These are phyloP conservation scores for Lactifluus echinatus DNA, from an alignment of 768 basidiomycete genomes.

Conservation along the genomic window DNA sequence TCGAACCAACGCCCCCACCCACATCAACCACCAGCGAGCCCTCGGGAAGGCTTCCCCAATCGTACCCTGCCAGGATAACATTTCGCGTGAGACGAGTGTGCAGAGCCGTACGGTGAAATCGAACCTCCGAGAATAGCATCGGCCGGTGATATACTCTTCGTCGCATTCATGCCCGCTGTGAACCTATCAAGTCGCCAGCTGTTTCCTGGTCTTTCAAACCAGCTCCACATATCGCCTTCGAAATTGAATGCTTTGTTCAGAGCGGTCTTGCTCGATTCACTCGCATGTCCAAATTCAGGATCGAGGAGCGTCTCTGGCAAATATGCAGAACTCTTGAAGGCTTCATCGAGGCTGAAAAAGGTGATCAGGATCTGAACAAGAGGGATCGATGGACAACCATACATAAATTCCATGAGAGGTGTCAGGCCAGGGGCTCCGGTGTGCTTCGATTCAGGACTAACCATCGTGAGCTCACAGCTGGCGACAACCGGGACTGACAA, in stretches of 20 bases:
- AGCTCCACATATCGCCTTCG: neutral
- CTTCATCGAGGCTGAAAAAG: constrained; percentile 19
- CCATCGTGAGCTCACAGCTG: neutral
- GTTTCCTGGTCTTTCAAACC: neutral
- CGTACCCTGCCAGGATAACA: neutral
- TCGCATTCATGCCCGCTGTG: neutral
- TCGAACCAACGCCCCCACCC: no score
- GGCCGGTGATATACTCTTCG: neutral
- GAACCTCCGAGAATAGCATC: constrained; percentile 1
- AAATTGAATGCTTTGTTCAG: neutral
- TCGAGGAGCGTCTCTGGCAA: constrained; percentile 21
- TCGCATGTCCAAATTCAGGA: neutral
- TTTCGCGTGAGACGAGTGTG: neutral
- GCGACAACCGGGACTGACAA: neutral
- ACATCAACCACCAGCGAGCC: no score
- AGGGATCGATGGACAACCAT: neutral
- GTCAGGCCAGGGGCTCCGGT: constrained; percentile 4
- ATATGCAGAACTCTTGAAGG: constrained; percentile 21
- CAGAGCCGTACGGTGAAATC: neutral
- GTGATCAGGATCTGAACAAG: neutral
- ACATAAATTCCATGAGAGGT: neutral
- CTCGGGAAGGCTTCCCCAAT: no score
- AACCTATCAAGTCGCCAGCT: constrained; percentile 1
- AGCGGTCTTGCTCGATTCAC: neutral
- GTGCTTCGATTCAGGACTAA: constrained; percentile 19